Base-by-base conservation (phyloP, 805 yeast species). In the Candida nitratophila region DNA sequence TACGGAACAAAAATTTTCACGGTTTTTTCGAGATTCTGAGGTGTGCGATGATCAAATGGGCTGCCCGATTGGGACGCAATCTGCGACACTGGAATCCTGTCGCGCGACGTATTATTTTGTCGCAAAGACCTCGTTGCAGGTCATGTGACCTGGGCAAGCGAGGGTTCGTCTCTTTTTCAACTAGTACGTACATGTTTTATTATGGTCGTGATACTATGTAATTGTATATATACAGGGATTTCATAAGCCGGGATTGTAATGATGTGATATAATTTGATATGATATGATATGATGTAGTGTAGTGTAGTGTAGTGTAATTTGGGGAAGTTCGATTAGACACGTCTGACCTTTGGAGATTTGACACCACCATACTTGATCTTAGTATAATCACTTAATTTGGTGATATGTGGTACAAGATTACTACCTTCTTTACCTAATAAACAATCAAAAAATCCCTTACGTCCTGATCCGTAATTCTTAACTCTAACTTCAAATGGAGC, bases 321-420 rank as follows among this genome's bases (percentile, higher is more conserved):
- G n/a, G n/a, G n/a, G n/a, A n/a, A n/a, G n/a, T n/a, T 29, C 8
- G 4, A 29, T 29, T 10, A 80, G 57, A 84, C 69, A 68, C 95
- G 81, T 71, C 96, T 83, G 46, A 73, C 73, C 61, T 81, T 79
- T 65, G 91, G 95, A 19, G 96, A 73, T 56, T 93, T 79, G 39
- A 77, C 83, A 72, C 98, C 98, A 72, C 99, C 99, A 57, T 87
- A 87, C 65, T 86, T 84, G 70, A 91, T 73, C 46, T 77, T 77
- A 6, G 99, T 88, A 51, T 75, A 73, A 57, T 91, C 98, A 40
- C 84, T 74, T 29, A 91, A 68, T 55, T 89, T 78, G 30, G 76
- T 74, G 33, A 93, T 75, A 44, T 76, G 70, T n/a, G 74, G 73
- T 58, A 87, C 76, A 34, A 93, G 70, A 29, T 70, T 64, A 36